Conservation (phyloP, 2,329 filamentous ascomycete genomes). For the Raffaelea arxii region DNA sequence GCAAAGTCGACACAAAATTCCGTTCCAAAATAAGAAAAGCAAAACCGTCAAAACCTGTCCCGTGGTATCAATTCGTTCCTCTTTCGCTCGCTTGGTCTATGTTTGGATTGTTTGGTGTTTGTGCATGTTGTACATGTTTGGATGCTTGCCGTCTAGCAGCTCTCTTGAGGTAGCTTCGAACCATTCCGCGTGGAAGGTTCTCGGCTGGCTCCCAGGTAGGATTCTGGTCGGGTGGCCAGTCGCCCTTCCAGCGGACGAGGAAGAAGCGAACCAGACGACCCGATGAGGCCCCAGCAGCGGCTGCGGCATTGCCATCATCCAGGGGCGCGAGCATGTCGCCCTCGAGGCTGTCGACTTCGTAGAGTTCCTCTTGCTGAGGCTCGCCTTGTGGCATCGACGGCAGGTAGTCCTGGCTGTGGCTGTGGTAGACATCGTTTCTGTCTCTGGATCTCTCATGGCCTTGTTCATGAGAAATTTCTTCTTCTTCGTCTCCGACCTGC, state of each 20-base stretch:
- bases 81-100: no score
- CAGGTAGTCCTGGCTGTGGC: no score
- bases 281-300: slow-evolving; percentile 9
- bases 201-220: slow-evolving; percentile 48
- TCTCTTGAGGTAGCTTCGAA: slow-evolving; percentile 30
- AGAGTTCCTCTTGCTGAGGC: slow-evolving; percentile 10
- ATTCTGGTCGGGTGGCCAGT: slow-evolving; percentile 47
- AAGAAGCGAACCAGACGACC: slow-evolving; percentile 33
- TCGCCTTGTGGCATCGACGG: no score
- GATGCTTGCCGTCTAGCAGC: neutral
- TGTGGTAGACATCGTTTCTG: no score
- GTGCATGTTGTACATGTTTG: no score
- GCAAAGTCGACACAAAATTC: no score
- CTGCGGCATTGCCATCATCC: slow-evolving; percentile 25
- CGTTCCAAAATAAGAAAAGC: no score
- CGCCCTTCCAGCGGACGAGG: slow-evolving; percentile 44
- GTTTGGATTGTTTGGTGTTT: no score
- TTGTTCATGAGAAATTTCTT: no score
- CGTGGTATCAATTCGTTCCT: no score
- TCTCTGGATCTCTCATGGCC: no score
- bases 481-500: neutral
- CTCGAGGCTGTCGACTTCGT: slow-evolving; percentile 15
- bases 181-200: slow-evolving; percentile 33
- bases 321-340: slow-evolving; percentile 33
- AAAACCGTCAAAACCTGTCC: no score